These are phyloP conservation scores for Chaetomiaceae sp. DNA, from an alignment of 2,329 filamentous ascomycete species.

Conservation along the genomic window DNA sequence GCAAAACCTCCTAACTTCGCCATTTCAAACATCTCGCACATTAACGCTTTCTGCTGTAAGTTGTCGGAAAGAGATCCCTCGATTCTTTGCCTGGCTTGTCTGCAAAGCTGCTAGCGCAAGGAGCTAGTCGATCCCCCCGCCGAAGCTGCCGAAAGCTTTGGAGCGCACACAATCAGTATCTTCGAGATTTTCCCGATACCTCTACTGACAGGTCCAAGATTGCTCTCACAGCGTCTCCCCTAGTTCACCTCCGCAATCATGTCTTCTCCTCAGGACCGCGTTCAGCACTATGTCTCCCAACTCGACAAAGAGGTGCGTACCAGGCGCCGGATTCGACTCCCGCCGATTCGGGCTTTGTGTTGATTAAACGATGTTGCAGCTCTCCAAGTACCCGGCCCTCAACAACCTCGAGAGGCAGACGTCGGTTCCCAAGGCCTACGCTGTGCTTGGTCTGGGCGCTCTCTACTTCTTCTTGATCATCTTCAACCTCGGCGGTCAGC, in stretches of 20 bases:
- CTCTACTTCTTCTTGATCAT: conserved; percentile 89
- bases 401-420: conserved; percentile 84
- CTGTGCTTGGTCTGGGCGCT: conserved; percentile 67
- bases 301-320: conserved; percentile 75
- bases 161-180: neutral
- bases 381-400: conserved; percentile 78
- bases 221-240: neutral
- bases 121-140: neutral
- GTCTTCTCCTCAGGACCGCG: conserved; percentile 70
- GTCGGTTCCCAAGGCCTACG: conserved; percentile 79
- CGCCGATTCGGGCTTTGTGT: conserved; percentile 12
- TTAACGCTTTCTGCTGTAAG: neutral
- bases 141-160: conserved; percentile 15
- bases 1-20: neutral
- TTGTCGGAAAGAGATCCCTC: neutral
- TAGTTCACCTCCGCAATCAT: conserved; percentile 44
- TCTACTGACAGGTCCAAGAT: conserved; percentile 19
- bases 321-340: conserved; percentile 5
- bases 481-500: conserved; percentile 86
- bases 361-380: conserved; percentile 44
- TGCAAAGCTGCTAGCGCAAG: neutral
- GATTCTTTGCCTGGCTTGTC: neutral
- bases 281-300: conserved; percentile 70
- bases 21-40: neutral
- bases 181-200: conserved; percentile 4